phyloP scores from a whole-genome alignment of 441 rosid genomes.

The Capsella rubella region DNA sequence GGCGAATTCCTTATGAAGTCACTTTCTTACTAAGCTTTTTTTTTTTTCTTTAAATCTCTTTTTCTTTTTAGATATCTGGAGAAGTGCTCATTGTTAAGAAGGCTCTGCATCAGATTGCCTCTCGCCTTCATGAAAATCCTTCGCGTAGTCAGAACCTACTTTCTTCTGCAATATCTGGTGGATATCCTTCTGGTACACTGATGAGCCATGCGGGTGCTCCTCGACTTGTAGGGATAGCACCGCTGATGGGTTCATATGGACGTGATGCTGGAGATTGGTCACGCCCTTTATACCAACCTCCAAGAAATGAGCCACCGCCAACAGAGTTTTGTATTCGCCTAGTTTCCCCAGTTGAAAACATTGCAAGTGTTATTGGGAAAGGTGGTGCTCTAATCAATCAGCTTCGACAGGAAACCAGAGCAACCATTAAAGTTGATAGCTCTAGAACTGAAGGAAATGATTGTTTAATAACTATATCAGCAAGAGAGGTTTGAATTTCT shows the following conservation, averaged over 20 bases:
- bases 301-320: constrained; percentile 76
- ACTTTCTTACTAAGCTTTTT: neutral
- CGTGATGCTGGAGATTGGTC: constrained; percentile 89
- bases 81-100: constrained; percentile 80
- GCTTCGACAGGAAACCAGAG: constrained; percentile 88
- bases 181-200: constrained; percentile 62
- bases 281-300: constrained; percentile 79
- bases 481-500: constrained; percentile 72
- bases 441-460: constrained; percentile 82
- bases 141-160: constrained; percentile 87
- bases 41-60: neutral
- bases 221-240: constrained; percentile 77
- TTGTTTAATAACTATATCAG: constrained; percentile 77
- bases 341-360: constrained; percentile 79
- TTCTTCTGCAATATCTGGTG: constrained; percentile 61
- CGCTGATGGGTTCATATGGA: constrained; percentile 78
- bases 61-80: constrained; percentile 73
- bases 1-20: neutral
- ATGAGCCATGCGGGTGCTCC: constrained; percentile 60
- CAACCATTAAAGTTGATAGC: constrained; percentile 85
- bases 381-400: constrained; percentile 90
- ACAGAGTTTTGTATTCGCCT: constrained; percentile 85
- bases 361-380: constrained; percentile 89
- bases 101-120: constrained; percentile 84
- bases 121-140: constrained; percentile 92